phyloP scores from a whole-genome alignment of 2,329 filamentous ascomycete genomes.

The Colletotrichum sansevieriae region DNA sequence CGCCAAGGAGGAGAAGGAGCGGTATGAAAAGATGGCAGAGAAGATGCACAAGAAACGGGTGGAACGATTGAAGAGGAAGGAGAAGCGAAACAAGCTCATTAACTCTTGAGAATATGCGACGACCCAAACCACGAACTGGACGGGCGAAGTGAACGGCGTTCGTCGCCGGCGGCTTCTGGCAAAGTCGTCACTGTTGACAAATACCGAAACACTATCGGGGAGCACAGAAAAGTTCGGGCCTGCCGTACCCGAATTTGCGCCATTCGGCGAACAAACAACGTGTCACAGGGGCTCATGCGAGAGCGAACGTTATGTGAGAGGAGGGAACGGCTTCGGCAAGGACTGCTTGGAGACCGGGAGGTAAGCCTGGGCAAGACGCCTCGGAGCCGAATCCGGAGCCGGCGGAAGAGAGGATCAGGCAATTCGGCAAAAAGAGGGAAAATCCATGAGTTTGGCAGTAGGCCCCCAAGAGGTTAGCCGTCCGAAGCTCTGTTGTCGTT shows the following conservation, averaged over 20 bases:
- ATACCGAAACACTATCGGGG: conserved; percentile 29
- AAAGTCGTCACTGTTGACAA: conserved; percentile 25
- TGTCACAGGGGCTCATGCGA: conserved; percentile 32
- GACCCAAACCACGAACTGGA: conserved; percentile 6
- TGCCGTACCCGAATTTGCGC: conserved; percentile 21
- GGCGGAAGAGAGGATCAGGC: conserved; percentile 15
- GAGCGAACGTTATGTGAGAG: conserved; percentile 21
- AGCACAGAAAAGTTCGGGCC: conserved; percentile 30
- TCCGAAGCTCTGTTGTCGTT: conserved; percentile 24
- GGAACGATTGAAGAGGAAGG: conserved; percentile 91
- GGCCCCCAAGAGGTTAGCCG: conserved; percentile 30
- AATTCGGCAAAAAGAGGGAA: conserved; percentile 1
- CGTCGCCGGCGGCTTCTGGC: conserved; percentile 16
- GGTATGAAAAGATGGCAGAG: conserved; percentile 93
- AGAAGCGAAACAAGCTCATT: conserved; percentile 93
- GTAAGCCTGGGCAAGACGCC: neutral
- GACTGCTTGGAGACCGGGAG: neutral
- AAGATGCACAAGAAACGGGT: conserved; percentile 98
- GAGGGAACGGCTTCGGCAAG: conserved; percentile 3
- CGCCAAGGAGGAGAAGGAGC: conserved; percentile 91
- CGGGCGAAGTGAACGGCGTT: conserved; percentile 18
- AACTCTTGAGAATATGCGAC: conserved; percentile 65
- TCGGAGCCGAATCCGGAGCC: conserved; percentile 21
- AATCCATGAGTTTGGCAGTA: conserved; percentile 10
- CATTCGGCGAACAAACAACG: conserved; percentile 30